Evolutionary conservation across 805 yeast genomes (phyloP).

Genomic region (Saturnispora besseyi): DNA sequence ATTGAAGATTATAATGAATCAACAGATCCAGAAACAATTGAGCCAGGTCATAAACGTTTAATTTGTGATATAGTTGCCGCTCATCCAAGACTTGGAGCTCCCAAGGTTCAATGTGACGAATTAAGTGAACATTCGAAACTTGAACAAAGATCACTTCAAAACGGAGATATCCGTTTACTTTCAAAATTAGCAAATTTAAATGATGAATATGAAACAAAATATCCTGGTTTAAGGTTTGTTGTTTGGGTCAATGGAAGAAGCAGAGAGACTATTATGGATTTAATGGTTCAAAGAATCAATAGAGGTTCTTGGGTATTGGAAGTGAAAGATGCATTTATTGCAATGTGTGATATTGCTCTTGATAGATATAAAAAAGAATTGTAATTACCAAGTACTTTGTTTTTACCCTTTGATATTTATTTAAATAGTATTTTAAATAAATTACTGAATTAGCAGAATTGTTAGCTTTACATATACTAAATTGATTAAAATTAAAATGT

Average conservation of each 20-base stretch:
- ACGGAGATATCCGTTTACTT: slow-evolving; percentile 40
- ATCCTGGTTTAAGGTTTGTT: slow-evolving; percentile 70
- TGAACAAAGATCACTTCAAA: slow-evolving; percentile 58
- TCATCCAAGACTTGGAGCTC: slow-evolving; percentile 82
- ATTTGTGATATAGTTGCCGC: slow-evolving; percentile 62
- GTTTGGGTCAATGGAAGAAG: slow-evolving; percentile 83
- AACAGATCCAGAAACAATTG: background rate
- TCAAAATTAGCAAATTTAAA: slow-evolving; percentile 45
- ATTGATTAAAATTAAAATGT: no score
- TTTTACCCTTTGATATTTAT: background rate
- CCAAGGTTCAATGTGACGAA: slow-evolving; percentile 26
- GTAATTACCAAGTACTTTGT: no score
- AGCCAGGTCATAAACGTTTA: background rate
- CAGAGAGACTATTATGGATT: slow-evolving; percentile 52
- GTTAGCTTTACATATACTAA: no score
- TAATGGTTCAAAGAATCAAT: slow-evolving; percentile 51
- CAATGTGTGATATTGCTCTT: slow-evolving; percentile 86
- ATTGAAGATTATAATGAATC: slow-evolving; percentile 2
- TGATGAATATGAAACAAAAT: slow-evolving; percentile 34
- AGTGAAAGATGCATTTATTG: slow-evolving; percentile 59
- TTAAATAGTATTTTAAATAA: background rate
- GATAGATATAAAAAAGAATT: slow-evolving; percentile 50
- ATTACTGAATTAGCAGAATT: background rate
- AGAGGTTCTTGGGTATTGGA: slow-evolving; percentile 49
- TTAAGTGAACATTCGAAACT: slow-evolving; percentile 56